Evolutionary conservation across 108 stramenopile species (phyloP), one percentile per base, ranked within the genome.

Genomic region (Parietichytrium sp.): DNA sequence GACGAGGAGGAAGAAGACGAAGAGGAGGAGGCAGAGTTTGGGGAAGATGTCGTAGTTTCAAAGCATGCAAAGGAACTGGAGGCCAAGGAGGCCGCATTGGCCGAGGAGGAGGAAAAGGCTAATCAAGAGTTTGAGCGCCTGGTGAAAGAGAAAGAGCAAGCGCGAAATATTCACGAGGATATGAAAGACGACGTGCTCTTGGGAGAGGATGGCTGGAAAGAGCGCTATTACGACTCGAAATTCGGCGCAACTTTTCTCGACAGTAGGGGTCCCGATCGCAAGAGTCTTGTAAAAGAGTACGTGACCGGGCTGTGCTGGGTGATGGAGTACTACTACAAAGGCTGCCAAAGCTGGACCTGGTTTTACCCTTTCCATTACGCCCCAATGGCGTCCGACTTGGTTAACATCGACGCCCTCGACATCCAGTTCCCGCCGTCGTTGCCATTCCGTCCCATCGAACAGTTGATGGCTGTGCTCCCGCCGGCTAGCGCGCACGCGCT

Each of bases 251-350:
- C 36, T 13, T 72, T 45, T 38, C 95, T 97, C 81, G 95, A 97
- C 82, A 93, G 94, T 77, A 90, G 89, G 45, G 90, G 89, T 20
- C 89, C 93, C 61, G 95, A 94, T n/a, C 84, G 94, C 29, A 92
- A 95, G 82, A 91, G 93, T 51, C 79, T 99, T 42, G 95, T 94
- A 81, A 90, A 93, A 45, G 90, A 93, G 8, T 99, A 99, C 85
- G 94, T 98, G 31, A 88, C 92, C 87, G 98, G 98, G 20, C 89
- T 99, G 16, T 95, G 94, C 87, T 99, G 98, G 98, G 98, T 99
- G 12, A 94, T 98, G 93, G 93, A 91, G 79, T 97, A 97, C 85
- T 98, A 97, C 85, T 98, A 97, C 88, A 89, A 91, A 48, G 96
- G 96, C 6, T 94, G 93, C 82, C 87, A 91, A 50, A 92, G 92